Base-by-base conservation (phyloP, 306 rosid species). In the Castanospermum australe region DNA sequence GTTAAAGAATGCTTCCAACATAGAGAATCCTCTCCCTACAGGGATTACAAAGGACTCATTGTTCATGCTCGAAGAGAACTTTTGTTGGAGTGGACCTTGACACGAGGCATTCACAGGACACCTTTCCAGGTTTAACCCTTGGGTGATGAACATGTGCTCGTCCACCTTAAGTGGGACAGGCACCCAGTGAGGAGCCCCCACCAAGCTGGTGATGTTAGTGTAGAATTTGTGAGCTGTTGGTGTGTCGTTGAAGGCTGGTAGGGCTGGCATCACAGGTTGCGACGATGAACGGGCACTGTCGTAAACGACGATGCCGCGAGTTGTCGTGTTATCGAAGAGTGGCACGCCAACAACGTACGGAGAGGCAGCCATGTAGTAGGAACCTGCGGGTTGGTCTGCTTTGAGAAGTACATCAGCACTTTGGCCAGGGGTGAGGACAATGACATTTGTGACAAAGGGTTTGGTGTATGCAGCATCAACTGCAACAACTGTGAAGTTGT, bases 41-140 rank as follows among this genome's bases (percentile, higher is more conserved):
- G 97, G 97, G 24, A 83, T 36, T 65, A 24, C 52, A 41, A 90
- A 92, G 0, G 97, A 92, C 33, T 88, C 91, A 30, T 92, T 89
- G 76, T 89, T 92, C 92, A 92, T 79, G 81, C 89, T 86, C 15
- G 94, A 76, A 10, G 97, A 85, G 1, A 84, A 4, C 9, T 79
- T 62, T 1, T 73, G 45, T 0, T 25, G 28, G 0, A 72, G 4
- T 0, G 51, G 61, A 3, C 92, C 93, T 0, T 1, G 2, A 50
- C 97, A 92, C 7, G 79, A 79, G 66, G 65, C 36, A 4, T 17
- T 67, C 4, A 0, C 1, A n/a, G 82, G 67, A 57, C 97, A 89
- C 28, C 0, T 1, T n/a, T 75, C 84, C 1, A 88, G 33, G 17
- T 25, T 77, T 0, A 84, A 17, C 6, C 87, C 88, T 0, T 85